Percentiles rank a stretch among this genome's conserved stretches.
Conservation (phyloP, 768 basidiomycete genomes). For the Amanita pseudoporphyria region DNA sequence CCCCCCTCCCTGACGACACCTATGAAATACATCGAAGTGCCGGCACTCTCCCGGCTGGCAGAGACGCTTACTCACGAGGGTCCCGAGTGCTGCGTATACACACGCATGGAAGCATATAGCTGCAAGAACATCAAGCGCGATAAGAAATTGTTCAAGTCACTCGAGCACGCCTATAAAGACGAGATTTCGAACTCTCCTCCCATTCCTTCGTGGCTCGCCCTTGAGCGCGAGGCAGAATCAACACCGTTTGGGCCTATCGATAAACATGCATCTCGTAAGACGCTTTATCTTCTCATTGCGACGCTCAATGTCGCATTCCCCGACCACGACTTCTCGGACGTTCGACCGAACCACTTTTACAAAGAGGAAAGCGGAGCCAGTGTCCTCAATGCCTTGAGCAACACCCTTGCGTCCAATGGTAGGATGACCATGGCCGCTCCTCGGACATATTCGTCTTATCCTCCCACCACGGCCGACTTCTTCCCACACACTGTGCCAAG, state of each 20-base stretch:
- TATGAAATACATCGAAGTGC: conserved; percentile 89
- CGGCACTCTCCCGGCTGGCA: conserved; percentile 68
- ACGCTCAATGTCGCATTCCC: conserved; percentile 97
- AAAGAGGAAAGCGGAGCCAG: conserved; percentile 71
- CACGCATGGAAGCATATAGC: conserved; percentile 92
- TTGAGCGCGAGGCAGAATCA: conserved; percentile 61
- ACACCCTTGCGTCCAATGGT: conserved; percentile 68
- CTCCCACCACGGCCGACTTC: conserved; percentile 60
- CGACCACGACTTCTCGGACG: conserved; percentile 94
- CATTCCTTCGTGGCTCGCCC: conserved; percentile 68
- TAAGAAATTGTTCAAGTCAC: conserved; percentile 89
- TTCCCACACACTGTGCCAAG: conserved; percentile 70
- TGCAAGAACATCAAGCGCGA: conserved; percentile 97
- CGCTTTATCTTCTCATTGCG: conserved; percentile 90
- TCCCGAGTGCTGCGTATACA: conserved; percentile 81
- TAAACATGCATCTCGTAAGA: conserved; percentile 79
- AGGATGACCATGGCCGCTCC: conserved; percentile 58
- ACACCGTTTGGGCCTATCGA: conserved; percentile 90
- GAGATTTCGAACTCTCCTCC: conserved; percentile 80
- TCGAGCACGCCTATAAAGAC: conserved; percentile 81
- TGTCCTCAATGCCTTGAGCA: conserved; percentile 80
- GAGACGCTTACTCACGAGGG: conserved; percentile 79
- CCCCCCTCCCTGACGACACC: neutral
- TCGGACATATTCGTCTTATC: conserved; percentile 81
- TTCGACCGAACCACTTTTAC: conserved; percentile 83